Evolutionary conservation across 2,329 filamentous ascomycete species (phyloP), one percentile per base, ranked within the genome.

Genomic region (Diaporthe capsici): DNA sequence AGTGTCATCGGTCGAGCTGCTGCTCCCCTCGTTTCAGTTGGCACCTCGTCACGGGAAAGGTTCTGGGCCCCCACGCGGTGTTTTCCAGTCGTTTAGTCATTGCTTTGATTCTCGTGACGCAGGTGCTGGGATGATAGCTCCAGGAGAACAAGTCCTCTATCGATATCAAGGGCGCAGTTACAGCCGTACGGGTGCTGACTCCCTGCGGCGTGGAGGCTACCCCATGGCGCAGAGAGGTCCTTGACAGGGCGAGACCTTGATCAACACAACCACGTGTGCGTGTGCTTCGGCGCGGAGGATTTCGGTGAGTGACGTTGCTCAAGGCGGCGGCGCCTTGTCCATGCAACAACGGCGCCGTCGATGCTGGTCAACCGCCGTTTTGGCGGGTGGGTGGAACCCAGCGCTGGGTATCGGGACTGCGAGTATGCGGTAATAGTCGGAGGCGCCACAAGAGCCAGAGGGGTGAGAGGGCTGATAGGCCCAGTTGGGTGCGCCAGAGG

Each of bases 81-180:
- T 70, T 70, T 70, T 55, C 34, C 65, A 70, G 65, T 70, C 65
- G 34, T 55, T 70, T 70, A 70, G 65, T 70, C 65, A 70, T 70
- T 70, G 65, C 65, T 70, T 70, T 70, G 65, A 70, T 55, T 55
- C 65, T 39, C 65, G 65, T 70, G 65, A 70, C 65, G 65, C 65
- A 70, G 65, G 47, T 70, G 49, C 65, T 53, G 65, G 65, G 65
- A 55, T 70, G 65, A 55, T 20, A 70, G 49, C 65, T 70, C 65
- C 65, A 70, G 34, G 9, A 70, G 47, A 3, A 42, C n/a, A 28
- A 28, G 22, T 55, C 37, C 34, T 70, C 42, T 55, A 55, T 55
- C 65, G 65, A 70, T 68, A 28, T 39, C 49, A 31, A 55, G 34
- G 34, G 22, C 49, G 9, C 47, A 70, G 49, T 55, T 8, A 13